Evolutionary conservation across 2,329 filamentous ascomycete genomes (phyloP).

Genomic region (Arthrinium phaeospermum): DNA sequence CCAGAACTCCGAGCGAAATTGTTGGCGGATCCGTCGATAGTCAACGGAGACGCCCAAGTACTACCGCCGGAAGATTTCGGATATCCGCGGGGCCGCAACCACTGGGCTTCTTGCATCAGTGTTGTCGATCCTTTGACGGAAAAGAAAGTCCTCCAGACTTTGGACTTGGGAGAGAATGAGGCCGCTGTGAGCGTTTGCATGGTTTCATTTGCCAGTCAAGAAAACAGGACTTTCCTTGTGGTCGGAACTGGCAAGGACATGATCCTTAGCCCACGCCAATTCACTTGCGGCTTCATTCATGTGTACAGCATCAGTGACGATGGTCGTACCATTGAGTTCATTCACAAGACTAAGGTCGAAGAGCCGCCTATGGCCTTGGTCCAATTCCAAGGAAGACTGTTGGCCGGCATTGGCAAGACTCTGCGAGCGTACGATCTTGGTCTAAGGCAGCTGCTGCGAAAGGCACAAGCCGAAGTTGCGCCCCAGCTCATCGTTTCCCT

Average conservation of each 20-base stretch:
- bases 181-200: constrained; percentile 85
- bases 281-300: constrained; percentile 82
- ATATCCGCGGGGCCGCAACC: constrained; percentile 79
- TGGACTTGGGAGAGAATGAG: constrained; percentile 89
- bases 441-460: constrained; percentile 89
- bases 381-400: constrained; percentile 88
- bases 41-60: constrained; percentile 74
- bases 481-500: constrained; percentile 86
- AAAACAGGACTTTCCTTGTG: constrained; percentile 88
- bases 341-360: constrained; percentile 94
- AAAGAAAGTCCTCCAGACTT: constrained; percentile 75
- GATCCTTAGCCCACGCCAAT: constrained; percentile 76
- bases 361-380: constrained; percentile 88
- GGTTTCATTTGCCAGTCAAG: constrained; percentile 86
- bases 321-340: constrained; percentile 88
- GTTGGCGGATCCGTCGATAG: constrained; percentile 71
- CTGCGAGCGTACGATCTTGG: constrained; percentile 92
- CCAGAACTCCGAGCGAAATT: constrained; percentile 78
- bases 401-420: constrained; percentile 83
- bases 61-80: constrained; percentile 86
- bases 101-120: constrained; percentile 96
- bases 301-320: constrained; percentile 89
- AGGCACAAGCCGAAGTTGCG: constrained; percentile 81
- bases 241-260: constrained; percentile 95
- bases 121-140: constrained; percentile 82